Evolutionary conservation across 2,329 filamentous ascomycete species (phyloP).

Genomic region (Hymenoscyphus albidus): DNA sequence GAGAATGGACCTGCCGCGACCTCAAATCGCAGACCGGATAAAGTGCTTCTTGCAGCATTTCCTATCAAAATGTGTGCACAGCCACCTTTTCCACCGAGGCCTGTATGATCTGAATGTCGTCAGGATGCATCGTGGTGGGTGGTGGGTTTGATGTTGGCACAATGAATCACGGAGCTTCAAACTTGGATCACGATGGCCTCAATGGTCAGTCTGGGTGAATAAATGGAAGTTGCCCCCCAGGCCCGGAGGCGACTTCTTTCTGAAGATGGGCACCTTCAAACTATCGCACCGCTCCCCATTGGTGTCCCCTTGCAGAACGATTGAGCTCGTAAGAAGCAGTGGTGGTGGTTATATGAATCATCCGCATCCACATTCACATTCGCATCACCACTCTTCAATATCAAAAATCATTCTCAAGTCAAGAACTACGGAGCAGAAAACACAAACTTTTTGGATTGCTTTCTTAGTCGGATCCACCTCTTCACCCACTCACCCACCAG

Average conservation of each 20-base stretch:
- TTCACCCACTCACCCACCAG: neutral
- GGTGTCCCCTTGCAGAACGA: conserved; percentile 29
- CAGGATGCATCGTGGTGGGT: conserved; percentile 20
- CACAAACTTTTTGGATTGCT: neutral
- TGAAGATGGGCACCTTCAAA: conserved; percentile 31
- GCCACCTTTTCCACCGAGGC: conserved; percentile 7
- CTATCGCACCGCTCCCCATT: conserved; percentile 15
- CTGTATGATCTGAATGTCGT: conserved; percentile 19
- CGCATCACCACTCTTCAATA: conserved; percentile 10
- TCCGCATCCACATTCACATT: conserved; percentile 13
- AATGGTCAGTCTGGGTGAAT: conserved; percentile 14
- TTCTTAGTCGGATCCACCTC: neutral
- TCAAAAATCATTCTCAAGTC: conserved; percentile 3
- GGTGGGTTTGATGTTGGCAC: conserved; percentile 3
- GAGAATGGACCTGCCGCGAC: conserved; percentile 4
- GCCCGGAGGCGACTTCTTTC: conserved; percentile 27
- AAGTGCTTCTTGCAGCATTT: neutral
- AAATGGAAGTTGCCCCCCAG: conserved; percentile 21
- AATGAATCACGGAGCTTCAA: conserved; percentile 13
- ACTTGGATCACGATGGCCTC: conserved; percentile 1
- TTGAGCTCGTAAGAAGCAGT: conserved; percentile 15
- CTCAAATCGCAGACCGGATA: neutral
- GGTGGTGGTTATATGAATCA: conserved; percentile 20
- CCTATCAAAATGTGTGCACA: conserved; percentile 9
- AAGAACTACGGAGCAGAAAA: neutral